Evolutionary conservation across 768 basidiomycete genomes (phyloP), one percentile per base, ranked within the genome.

Genomic region (Boletus tomentosulus): DNA sequence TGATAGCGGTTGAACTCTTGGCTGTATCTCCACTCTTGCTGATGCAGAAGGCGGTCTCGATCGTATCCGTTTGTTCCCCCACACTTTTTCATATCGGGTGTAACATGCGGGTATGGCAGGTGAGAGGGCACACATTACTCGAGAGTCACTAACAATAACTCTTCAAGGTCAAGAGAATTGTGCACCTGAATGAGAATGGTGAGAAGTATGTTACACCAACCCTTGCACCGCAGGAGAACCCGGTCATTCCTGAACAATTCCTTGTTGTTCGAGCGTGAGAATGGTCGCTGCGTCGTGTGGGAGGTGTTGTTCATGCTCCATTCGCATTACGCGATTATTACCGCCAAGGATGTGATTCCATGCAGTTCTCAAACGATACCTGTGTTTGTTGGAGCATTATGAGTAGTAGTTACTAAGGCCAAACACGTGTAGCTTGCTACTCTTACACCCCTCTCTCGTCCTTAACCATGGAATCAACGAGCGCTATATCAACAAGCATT

Each of bases 161-260:
- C 34, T 50, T 51, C 0, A 55, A 87, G 85, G 76, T 87, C 34
- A 70, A 73, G 50, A 72, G 79, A 37, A 60, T 58, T 15, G 70
- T 80, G 11, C 47, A 61, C 3, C 55, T 66, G 9, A 68, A 71
- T 15, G 73, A 73, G 27, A 65, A 73, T 33, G 80, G 80, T 1
- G 66, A 65, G 46, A 69, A 76, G 37, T 62, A 60, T 13, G 64
- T 69, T 22, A 68, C 71, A 49, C 73, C 73, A 9, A 69, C 54
- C 1, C 68, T 87, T 8, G 72, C 67, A 2, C 74, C 77, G 1
- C 87, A 85, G 57, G 85, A 87, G 59, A 79, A 73, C 53, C 81
- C 81, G 8, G 85, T 83, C 54, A 71, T 90, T 19, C 87, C 87
- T 19, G 87, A 90, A 58, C 80, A 80, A 48, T 89, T 90, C 59